Percentiles rank a stretch among this genome's conserved stretches.
Evolutionary conservation across 768 basidiomycete genomes (phyloP).

Genomic region (Kondoa subrosea): DNA sequence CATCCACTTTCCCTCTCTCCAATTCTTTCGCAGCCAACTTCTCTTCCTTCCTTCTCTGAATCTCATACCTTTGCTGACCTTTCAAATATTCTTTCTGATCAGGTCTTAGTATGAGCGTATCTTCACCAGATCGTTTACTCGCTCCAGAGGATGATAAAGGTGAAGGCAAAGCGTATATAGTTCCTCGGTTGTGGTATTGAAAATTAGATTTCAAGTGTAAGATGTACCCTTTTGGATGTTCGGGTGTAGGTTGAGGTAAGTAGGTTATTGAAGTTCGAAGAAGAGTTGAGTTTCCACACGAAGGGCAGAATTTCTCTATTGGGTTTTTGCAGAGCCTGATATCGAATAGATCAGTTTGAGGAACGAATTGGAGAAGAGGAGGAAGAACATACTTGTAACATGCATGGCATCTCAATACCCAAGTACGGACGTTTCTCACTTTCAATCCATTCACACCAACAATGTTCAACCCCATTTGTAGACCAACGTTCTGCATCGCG

Average conservation of each 20-base stretch:
- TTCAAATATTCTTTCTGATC: slow-evolving; percentile 77
- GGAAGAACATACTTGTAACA: slow-evolving; percentile 76
- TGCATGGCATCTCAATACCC: slow-evolving; percentile 91
- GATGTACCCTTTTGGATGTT: slow-evolving; percentile 45
- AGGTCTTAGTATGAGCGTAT: slow-evolving; percentile 74
- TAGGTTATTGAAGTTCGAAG: slow-evolving; percentile 75
- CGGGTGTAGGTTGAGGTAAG: slow-evolving; percentile 28
- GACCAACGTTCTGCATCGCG: slow-evolving; percentile 91
- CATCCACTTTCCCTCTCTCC: slow-evolving; percentile 59
- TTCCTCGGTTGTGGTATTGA: slow-evolving; percentile 80
- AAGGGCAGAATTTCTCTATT: slow-evolving; percentile 89
- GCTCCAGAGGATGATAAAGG: slow-evolving; percentile 61
- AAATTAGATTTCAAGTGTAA: slow-evolving; percentile 91
- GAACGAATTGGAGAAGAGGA: background rate
- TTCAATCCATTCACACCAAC: slow-evolving; percentile 78
- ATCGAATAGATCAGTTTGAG: background rate
- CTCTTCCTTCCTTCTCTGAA: slow-evolving; percentile 60
- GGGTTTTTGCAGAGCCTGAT: slow-evolving; percentile 83
- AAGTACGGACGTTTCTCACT: slow-evolving; percentile 80
- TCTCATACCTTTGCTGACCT: slow-evolving; percentile 60
- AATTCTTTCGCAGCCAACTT: slow-evolving; percentile 47
- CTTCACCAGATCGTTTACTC: slow-evolving; percentile 42
- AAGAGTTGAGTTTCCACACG: slow-evolving; percentile 75
- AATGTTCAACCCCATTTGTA: slow-evolving; percentile 83
- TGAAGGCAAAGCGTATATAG: slow-evolving; percentile 75